Evolutionary conservation across 257 asterid genomes (phyloP), one percentile per base, ranked within the genome.

Genomic region (Catharanthus roseus): DNA sequence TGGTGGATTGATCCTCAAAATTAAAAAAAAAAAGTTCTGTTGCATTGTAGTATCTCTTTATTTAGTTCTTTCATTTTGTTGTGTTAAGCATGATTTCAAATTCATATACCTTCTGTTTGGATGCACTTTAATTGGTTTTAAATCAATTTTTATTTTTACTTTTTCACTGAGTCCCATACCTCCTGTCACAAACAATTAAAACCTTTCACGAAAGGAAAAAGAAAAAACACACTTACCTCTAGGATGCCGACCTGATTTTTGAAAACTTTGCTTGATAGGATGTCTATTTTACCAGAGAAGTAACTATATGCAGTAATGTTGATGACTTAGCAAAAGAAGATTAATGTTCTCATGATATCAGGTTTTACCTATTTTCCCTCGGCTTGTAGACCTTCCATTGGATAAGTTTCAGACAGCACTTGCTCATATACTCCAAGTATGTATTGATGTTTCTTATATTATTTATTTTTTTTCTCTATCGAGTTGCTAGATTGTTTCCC

Each of bases 311-410:
- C 9, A 6, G 18, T 49, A 49, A 49, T 49, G 55, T 28, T 56
- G 29, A 23, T 39, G 49, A 62, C 68, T 41, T 28, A 49, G 33
- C 13, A 28, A 45, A 73, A 62, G 33, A 69, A 33, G 68, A 34
- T 23, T 56, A 21, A 18, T 50, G 29, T 69, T 50, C 38, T 56
- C 71, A 44, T 69, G 67, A 19, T 77, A 72, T 74, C 89, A 95
- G 99, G 99, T 95, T 71, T 79, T 95, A 72, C 96, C 96, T 45
- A 85, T 95, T 71, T 91, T 95, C 65, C 97, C 99, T 68, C 91
- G 81, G 81, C 96, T 95, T 69, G 91, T 91, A 64, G 87, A 89
- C 82, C 97, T 95, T 73, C 96, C 97, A 18, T 77, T 84, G 82
- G 89, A 88, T 77, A 89, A 91, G 88, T 91, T 95, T 83, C 99